phyloP scores from a whole-genome alignment of 2,329 filamentous ascomycete species.

The Incumbomyces lentus region DNA sequence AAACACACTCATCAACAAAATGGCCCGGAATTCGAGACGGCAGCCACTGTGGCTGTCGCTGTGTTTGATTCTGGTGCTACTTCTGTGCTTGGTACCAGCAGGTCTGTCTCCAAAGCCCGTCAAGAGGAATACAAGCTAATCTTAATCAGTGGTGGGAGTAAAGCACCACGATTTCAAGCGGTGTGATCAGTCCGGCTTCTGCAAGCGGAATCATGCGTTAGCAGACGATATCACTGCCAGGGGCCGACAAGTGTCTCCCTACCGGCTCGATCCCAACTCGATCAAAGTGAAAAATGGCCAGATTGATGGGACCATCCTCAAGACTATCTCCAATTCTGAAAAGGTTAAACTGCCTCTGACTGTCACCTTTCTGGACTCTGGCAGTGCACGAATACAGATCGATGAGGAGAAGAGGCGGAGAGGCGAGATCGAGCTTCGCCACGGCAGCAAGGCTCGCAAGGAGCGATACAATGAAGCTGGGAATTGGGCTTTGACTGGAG shows the following conservation, averaged over 20 bases:
- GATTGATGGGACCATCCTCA: constrained; percentile 70
- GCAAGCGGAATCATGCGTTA: constrained; percentile 83
- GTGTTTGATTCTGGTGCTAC: constrained; percentile 50
- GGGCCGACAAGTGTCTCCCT: constrained; percentile 69
- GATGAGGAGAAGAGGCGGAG: constrained; percentile 87
- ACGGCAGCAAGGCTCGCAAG: constrained; percentile 74
- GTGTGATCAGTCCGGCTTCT: constrained; percentile 92
- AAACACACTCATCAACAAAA: neutral
- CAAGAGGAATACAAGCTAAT: constrained; percentile 1
- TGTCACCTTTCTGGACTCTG: constrained; percentile 80
- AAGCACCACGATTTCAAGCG: constrained; percentile 98
- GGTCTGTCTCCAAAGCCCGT: constrained; percentile 39
- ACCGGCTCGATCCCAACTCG: constrained; percentile 61
- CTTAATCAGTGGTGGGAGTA: constrained; percentile 48
- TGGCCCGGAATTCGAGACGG: constrained; percentile 18
- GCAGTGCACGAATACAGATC: constrained; percentile 73
- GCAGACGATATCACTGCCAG: constrained; percentile 64
- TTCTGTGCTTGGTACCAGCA: constrained; percentile 53
- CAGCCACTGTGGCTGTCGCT: constrained; percentile 31
- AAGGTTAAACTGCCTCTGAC: constrained; percentile 71
- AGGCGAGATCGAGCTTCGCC: constrained; percentile 76
- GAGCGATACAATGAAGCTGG: constrained; percentile 90
- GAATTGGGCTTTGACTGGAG: constrained; percentile 77
- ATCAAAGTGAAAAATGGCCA: constrained; percentile 69
- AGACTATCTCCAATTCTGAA: constrained; percentile 59